phyloP scores from a whole-genome alignment of 2,329 filamentous ascomycete species.

The Aurifilum marmelostoma region DNA sequence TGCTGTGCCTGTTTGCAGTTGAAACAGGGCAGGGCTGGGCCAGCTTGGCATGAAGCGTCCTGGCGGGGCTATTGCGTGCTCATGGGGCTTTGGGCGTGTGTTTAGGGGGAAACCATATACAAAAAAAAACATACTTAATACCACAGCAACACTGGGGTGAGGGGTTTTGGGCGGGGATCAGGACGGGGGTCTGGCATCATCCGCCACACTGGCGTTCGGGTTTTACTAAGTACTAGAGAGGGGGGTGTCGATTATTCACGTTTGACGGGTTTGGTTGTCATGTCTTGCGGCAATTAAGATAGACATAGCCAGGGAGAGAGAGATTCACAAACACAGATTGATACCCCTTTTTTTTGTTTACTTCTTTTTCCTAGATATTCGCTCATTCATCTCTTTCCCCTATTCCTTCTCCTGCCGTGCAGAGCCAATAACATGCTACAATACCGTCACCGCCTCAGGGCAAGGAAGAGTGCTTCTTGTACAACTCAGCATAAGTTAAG shows the following conservation, averaged over 20 bases:
- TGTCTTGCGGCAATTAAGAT: conserved; percentile 1
- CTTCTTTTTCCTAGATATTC: not conserved
- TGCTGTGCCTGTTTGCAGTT: not conserved
- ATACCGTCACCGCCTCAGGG: not conserved
- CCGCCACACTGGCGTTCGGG: conserved; percentile 17
- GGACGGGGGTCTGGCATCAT: conserved; percentile 22
- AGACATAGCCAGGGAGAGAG: conserved; percentile 2
- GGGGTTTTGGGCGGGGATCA: conserved; percentile 8
- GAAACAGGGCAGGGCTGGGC: not conserved
- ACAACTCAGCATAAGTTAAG: not conserved
- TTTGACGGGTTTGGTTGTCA: not conserved
- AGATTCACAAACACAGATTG: conserved; percentile 22
- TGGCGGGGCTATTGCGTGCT: conserved; percentile 28
- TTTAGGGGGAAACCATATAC: not conserved
- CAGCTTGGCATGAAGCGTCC: conserved; percentile 7
- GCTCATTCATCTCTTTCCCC: not conserved
- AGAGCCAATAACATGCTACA: not conserved
- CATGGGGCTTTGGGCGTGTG: not conserved
- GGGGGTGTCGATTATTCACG: not conserved
- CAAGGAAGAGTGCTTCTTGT: not conserved
- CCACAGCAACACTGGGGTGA: not conserved
- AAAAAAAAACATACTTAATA: not conserved
- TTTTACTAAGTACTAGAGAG: not conserved
- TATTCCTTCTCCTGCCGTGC: not conserved
- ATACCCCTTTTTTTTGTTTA: conserved; percentile 13